Evolutionary conservation across 192 early-diverging fungal genomes (phyloP), one percentile per base, ranked within the genome.

Genomic region (Coemansia sp.): DNA sequence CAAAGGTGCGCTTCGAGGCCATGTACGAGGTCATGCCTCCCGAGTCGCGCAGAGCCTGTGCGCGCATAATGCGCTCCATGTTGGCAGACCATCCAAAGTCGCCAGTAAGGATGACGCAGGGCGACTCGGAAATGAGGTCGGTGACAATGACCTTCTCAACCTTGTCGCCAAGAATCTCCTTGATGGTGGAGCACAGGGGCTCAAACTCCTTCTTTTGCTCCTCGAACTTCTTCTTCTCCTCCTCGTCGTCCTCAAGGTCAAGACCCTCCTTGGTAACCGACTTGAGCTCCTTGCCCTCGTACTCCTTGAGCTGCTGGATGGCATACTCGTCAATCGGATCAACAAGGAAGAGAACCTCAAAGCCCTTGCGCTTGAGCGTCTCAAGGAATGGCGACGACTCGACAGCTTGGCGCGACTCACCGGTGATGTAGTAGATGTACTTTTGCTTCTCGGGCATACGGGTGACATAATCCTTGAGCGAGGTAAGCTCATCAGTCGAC

Each of bases 31-130:
- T 93, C 98, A 98, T 98, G 79, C 92, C 93, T 74, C 92, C 93
- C 48, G 92, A 92, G 86, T 99, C 96, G 84, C 96, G 93, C 82
- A 99, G 91, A 49, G 98, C 97, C 86, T 99, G 98, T 61, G 98
- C 95, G 88, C 96, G 98, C 98, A 99, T 99, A 92, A 99, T 98
- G 89, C 98, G 95, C 87, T 99, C 98, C 96, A 99, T 98, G 93
- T 98, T 99, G 75, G 96, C 97, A 48, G 97, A 97, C 97, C 97
- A 99, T 66, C 96, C 98, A 76, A 92, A 97, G 85, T 98, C 95
- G 70, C 95, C 95, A 67, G 98, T 98, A 80, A 97, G 92, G 76
- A 99, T 90, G 61, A 97, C 96, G 87, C 97, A 98, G 54, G 98
- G 98, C 45, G 95, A 97, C 87, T 95, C 94, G 69, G 90, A 87